These are phyloP conservation scores for Rhododendron vialii DNA, from an alignment of 148 eudicot genomes.

Conservation along the genomic window DNA sequence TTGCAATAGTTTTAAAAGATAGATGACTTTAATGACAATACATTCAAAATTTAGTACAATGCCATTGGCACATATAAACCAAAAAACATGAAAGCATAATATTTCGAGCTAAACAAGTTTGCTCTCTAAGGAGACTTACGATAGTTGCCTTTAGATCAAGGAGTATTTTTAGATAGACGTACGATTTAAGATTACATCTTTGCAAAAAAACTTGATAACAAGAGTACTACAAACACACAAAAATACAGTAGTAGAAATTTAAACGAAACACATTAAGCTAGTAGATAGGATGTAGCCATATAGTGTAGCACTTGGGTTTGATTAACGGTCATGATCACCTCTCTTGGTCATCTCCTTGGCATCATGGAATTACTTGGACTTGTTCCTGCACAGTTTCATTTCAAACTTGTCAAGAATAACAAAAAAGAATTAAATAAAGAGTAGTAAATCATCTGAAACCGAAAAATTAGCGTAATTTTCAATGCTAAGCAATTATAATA, in stretches of 20 bases:
- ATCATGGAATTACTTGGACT: neutral
- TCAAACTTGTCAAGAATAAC: neutral
- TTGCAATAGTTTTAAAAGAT: too few species aligned
- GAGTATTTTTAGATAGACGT: too few species aligned
- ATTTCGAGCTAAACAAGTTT: too few species aligned
- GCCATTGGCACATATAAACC: too few species aligned
- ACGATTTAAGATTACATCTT: too few species aligned
- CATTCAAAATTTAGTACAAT: too few species aligned
- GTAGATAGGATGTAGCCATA: neutral
- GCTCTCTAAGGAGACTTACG: too few species aligned
- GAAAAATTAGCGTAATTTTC: neutral
- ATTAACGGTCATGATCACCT: neutral
- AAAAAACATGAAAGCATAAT: too few species aligned
- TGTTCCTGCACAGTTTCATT: neutral
- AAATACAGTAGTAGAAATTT: neutral
- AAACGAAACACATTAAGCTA: neutral
- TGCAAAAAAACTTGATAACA: too few species aligned
- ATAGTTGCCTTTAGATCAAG: too few species aligned
- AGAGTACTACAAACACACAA: neutral
- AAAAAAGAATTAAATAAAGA: neutral
- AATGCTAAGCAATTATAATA: neutral
- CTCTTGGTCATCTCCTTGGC: neutral
- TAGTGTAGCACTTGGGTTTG: neutral
- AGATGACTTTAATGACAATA: too few species aligned
- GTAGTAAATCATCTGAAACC: neutral